Base-by-base conservation (phyloP, 345 rosid genomes). In the Populus deltoides region DNA sequence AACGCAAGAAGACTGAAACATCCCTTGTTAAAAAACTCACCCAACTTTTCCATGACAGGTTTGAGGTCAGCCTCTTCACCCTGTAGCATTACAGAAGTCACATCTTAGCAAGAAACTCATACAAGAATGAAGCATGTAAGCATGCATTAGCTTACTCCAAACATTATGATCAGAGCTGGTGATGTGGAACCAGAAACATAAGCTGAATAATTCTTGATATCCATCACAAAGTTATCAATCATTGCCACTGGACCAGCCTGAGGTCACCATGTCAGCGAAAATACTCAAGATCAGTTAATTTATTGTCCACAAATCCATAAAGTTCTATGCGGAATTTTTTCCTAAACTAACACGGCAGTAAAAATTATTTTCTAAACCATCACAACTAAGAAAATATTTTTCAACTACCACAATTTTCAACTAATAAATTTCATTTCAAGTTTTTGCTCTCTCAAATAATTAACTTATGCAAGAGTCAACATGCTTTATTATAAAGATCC, bases 131-230 rank as follows among this genome's bases (percentile, higher is more conserved):
- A 49, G 51, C 31, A 25, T 63, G 66, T 8, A 70, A 77, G 66
- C 29, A 33, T 68, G 18, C 68, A 55, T 33, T 55, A 24, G 81
- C 87, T 83, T 81, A 92, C 98, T 79, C 90, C 97, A 80, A 92
- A 83, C 86, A 94, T 86, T 76, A 94, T 85, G 68, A 94, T 87
- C 53, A 89, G 93, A 45, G 83, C 66, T 1, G 97, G 97, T 33
- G 90, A 84, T 11, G 84, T 53, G 75, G 77, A 79, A 76, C 86
- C 93, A 39, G 98, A 92, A 70, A 86, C 85, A 78, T 75, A 80
- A 72, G 84, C 53, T 27, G 92, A 74, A 62, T 83, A 91, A 36
- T 80, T 84, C 86, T 85, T 85, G 33, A 94, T 84, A 81, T 87
- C 93, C 88, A 75, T 83, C 82, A 91, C 85, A 80, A 94, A 87